These are phyloP conservation scores for Melampsora abietis-canadensis DNA, from an alignment of 1,284 basidiomycete genomes.

Conservation along the genomic window DNA sequence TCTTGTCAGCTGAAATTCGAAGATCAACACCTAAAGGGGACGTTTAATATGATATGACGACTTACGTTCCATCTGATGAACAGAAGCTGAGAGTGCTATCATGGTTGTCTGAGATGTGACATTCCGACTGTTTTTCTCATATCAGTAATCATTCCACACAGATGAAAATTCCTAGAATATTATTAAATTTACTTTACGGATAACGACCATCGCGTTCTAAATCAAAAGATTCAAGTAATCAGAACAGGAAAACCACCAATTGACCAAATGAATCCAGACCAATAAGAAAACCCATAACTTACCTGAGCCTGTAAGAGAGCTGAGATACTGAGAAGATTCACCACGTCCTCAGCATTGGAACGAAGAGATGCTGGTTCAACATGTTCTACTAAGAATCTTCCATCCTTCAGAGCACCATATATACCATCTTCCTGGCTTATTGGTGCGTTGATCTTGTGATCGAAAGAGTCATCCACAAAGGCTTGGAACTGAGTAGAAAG, in stretches of 20 bases:
- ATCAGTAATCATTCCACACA: not conserved
- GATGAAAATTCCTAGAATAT: not conserved
- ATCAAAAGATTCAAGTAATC: not conserved
- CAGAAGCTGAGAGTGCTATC: conserved; percentile 19
- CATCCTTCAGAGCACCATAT: conserved; percentile 24
- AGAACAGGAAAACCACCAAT: not conserved
- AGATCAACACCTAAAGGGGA: not conserved
- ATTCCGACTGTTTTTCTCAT: not conserved
- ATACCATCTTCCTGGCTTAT: conserved; percentile 39
- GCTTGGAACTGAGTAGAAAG: conserved; percentile 15
- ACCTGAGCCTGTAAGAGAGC: conserved; percentile 33
- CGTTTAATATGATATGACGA: not conserved
- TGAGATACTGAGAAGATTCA: conserved; percentile 20
- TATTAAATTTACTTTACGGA: conserved; percentile 26
- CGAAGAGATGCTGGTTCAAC: conserved; percentile 18
- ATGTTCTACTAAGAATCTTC: conserved; percentile 12
- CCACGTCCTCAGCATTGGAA: conserved; percentile 20
- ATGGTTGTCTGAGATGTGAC: not conserved
- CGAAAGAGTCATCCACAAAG: conserved; percentile 16
- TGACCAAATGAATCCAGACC: not conserved
- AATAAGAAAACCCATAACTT: not conserved
- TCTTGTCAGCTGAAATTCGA: not conserved
- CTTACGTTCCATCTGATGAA: conserved; percentile 41
- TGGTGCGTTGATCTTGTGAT: conserved; percentile 32
- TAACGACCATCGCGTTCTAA: conserved; percentile 38